These are phyloP conservation scores for Excoecaria cochinchinensis DNA, from an alignment of 345 rosid genomes.

Conservation along the genomic window DNA sequence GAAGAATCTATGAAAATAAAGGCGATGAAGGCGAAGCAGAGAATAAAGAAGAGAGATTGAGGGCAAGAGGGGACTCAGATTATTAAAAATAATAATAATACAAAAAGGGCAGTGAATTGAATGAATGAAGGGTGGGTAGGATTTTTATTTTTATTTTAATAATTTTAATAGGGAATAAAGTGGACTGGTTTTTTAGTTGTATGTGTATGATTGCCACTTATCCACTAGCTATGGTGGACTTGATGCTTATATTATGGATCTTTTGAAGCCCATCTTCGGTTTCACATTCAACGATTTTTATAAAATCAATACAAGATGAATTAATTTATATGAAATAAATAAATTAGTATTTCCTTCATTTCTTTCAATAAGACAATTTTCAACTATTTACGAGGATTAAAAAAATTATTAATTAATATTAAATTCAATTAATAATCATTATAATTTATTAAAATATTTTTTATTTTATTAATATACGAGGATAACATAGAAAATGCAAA, in stretches of 20 bases:
- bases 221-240: neutral
- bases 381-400: no score
- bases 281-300: no score
- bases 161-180: neutral
- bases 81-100: neutral
- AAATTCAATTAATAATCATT: no score
- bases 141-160: neutral
- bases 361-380: no score
- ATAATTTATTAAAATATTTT: no score
- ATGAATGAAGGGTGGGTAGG: neutral
- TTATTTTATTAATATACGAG: no score
- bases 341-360: no score
- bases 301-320: no score
- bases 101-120: neutral
- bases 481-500: no score
- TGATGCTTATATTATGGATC: neutral
- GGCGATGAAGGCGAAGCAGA: conserved; percentile 15
- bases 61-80: neutral
- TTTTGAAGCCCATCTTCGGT: no score
- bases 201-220: neutral
- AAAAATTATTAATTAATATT: no score
- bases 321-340: no score
- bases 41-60: conserved; percentile 9
- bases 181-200: neutral
- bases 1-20: conserved; percentile 30